Evolutionary conservation across 257 asterid species (phyloP), one percentile per base, ranked within the genome.

Genomic region (Lithospermum erythrorhizon): DNA sequence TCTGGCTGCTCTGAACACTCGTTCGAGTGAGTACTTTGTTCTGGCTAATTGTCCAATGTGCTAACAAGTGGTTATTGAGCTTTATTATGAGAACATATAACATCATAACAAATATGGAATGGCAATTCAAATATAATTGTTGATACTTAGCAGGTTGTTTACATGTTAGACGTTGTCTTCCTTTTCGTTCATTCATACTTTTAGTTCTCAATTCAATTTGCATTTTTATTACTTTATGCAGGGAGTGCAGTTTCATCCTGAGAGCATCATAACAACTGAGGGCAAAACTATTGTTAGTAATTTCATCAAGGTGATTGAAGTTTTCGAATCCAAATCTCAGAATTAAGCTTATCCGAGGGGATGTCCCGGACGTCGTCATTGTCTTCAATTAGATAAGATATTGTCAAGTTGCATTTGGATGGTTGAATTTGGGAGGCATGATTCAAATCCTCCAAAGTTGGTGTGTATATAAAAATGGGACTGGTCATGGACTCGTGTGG

Each of bases 231-330:
- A 22, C 58, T 41, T 62, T 45, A 71, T 74, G 71, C 79, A 89
- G 95, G 97, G 97, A 11, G 95, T 89, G 18, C 95, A 89, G 47
- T 89, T 89, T 69, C 94, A 89, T 75, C 97, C 97, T 0, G 94
- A 89, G 74, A 89, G 94, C 62, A 86, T 89, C 58, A 89, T 89
- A 68, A 84, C 97, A 13, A 60, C 48, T 15, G 94, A 86, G 68
- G 97, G 97, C 65, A 89, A 65, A 67, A 79, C 81, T 25, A 86
- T 89, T 11, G 95, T 89, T 56, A 70, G 68, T n/a, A 89, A 86
- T 62, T 89, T 89, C 53, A 71, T 86, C 74, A 86, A 86, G 75
- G 13, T 76, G 73, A 81, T 86, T 17, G 87, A 86, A 73, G 81
- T 75, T 66, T 83, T 69, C 55, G 95, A 89, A 81, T 85, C 81